These are phyloP conservation scores for Lippia alba DNA, from an alignment of 305 asterid species.

Conservation along the genomic window DNA sequence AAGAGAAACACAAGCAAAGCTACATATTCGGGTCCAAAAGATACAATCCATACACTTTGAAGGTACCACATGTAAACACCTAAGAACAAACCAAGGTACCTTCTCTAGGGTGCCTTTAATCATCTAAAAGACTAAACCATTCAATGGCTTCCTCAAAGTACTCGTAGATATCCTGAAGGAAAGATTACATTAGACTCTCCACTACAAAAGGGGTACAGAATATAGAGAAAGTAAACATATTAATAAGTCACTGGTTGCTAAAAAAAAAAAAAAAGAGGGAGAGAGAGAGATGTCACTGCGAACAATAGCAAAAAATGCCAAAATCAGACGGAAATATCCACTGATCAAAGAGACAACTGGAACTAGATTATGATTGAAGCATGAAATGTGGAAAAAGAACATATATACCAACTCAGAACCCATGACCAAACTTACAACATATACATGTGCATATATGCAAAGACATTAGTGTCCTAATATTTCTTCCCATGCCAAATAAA, in stretches of 20 bases:
- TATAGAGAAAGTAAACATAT: constrained; percentile 25
- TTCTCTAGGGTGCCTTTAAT: constrained; percentile 90
- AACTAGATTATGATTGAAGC: constrained; percentile 2
- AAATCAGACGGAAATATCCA: constrained; percentile 25
- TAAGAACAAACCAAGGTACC: constrained; percentile 93
- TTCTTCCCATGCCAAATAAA: constrained; percentile 38
- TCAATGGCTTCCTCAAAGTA: no score
- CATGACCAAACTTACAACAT: constrained; percentile 8
- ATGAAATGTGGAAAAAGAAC: constrained; percentile 13
- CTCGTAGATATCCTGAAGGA: no score
- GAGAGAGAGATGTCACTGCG: background rate
- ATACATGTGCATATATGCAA: constrained; percentile 11
- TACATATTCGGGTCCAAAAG: constrained; percentile 14
- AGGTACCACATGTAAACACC: constrained; percentile 65
- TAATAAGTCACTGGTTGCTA: constrained; percentile 10
- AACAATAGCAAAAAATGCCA: constrained; percentile 25
- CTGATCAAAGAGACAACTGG: constrained; percentile 28
- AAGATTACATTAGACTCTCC: constrained; percentile 64
- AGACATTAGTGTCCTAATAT: constrained; percentile 35
- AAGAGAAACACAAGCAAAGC: constrained; percentile 31
- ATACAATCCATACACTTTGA: constrained; percentile 26
- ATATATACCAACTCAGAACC: constrained; percentile 24
- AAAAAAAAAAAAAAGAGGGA: no score
- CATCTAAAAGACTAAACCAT: constrained; percentile 39
- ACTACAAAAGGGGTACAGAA: constrained; percentile 44